Conservation (phyloP, 2,329 filamentous ascomycete genomes). For the Botrytis fragariae region DNA sequence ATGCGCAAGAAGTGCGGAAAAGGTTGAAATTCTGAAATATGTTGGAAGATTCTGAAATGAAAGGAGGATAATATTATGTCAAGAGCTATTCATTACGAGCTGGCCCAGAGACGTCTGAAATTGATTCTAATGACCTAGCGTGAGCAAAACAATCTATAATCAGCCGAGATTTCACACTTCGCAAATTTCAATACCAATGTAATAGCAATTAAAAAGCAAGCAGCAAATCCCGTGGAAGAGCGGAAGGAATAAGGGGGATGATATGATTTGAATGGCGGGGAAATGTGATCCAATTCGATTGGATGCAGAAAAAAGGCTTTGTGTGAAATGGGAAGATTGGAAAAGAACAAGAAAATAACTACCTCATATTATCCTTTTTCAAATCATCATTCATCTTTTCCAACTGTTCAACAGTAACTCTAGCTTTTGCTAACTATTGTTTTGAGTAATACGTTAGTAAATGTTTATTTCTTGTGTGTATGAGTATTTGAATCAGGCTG, state of each 20-base stretch:
- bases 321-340: not conserved
- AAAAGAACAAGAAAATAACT: constrained; percentile 21
- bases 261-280: not conserved
- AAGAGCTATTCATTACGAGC: constrained; percentile 10
- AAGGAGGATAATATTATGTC: not conserved
- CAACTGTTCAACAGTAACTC: constrained; percentile 39
- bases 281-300: not conserved
- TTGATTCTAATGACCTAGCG: constrained; percentile 21
- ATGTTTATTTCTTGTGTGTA: not conserved
- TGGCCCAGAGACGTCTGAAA: constrained; percentile 21
- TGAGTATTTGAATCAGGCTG: not conserved
- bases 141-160: constrained; percentile 19
- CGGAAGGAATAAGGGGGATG: not conserved
- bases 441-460: constrained; percentile 28
- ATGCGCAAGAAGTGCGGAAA: not conserved
- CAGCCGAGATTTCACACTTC: constrained; percentile 18
- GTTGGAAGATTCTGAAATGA: not conserved
- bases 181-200: constrained; percentile 14
- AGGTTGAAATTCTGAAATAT: not conserved
- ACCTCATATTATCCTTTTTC: constrained; percentile 51
- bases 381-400: constrained; percentile 56
- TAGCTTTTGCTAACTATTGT: constrained; percentile 38
- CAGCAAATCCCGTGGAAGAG: constrained; percentile 14
- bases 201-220: constrained; percentile 19
- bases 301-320: not conserved